Base-by-base conservation (phyloP, 352 stramenopile species). In the Phytophthora cactorum region DNA sequence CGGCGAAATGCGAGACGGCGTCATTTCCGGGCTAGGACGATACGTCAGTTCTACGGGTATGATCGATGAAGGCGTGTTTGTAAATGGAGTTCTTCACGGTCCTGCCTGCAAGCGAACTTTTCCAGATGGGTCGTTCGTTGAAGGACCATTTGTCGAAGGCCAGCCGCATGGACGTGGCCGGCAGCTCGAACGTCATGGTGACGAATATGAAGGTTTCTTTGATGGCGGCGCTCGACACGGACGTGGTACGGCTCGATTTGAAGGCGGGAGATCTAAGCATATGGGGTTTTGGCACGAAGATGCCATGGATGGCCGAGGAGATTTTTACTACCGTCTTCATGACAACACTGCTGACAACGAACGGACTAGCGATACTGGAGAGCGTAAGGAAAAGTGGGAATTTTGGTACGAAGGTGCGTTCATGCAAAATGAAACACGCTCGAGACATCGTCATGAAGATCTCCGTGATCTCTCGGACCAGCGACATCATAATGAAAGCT, bases 361-460 rank as follows among this genome's bases (percentile, higher is more conserved):
- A 50, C 29, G 9, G 29, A 14, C 9, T 41, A 45, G 45, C 29
- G 52, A 63, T 39, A 46, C 39, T 43, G 44, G 49, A 1, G 54
- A 67, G 44, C 55, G 55, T 6, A 75, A 14, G 22, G 34, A 46
- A 10, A 63, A 74, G 4, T 88, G 80, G 76, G 81, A 88, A 28
- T 90, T 84, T 36, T 88, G 73, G 80, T 92, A 92, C 56, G 84
- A 92, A 88, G 84, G 82, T 10, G 79, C 68, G n/a, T 91, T 91
- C 52, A 63, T 87, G 25, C 68, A 88, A 41, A 79, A 79, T 53
- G 72, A 88, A 61, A 89, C 76, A 45, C 79, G 80, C 25, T 74
- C 79, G 15, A 70, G 81, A 17, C 82, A 92, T 36, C 84, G 82
- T 0, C 73, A 87, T 62, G 77, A 81, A 7, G 77, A 89, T 41